These are phyloP conservation scores for Jaltomata sinuosa DNA, from an alignment of 257 asterid species.

Conservation along the genomic window DNA sequence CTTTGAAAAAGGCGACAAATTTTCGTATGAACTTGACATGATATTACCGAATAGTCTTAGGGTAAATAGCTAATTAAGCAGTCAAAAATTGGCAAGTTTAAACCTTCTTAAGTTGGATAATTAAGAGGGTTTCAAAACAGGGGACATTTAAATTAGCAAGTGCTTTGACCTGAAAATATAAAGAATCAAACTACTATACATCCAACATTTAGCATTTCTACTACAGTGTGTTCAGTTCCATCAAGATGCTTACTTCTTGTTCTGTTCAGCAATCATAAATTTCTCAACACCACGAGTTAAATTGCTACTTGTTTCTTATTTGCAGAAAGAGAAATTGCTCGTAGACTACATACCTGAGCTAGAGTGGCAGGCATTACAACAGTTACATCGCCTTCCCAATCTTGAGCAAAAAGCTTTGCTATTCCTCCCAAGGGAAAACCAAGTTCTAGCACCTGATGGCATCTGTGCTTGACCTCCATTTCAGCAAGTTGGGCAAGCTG, in stretches of 20 bases:
- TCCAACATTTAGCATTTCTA: background rate
- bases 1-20: background rate
- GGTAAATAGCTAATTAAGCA: background rate
- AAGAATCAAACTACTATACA: background rate
- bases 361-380: slow-evolving; percentile 82
- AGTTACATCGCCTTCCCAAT: slow-evolving; percentile 85
- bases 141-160: background rate
- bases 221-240: background rate
- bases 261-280: background rate
- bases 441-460: slow-evolving; percentile 70
- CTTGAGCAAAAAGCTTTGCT: slow-evolving; percentile 75
- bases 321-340: background rate
- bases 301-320: background rate
- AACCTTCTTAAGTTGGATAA: background rate
- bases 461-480: slow-evolving; percentile 86
- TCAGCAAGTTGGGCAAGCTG: slow-evolving; percentile 70
- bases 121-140: too few species aligned
- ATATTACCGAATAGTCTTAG: background rate
- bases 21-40: background rate
- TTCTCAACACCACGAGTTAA: background rate
- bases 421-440: slow-evolving; percentile 73
- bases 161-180: background rate
- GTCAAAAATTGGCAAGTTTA: background rate
- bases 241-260: background rate
- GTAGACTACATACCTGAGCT: slow-evolving; percentile 45